Percentiles rank a stretch among this genome's conserved stretches.
These are phyloP conservation scores for Krasilnikovozyma curviuscula DNA, from an alignment of 768 basidiomycete species.

Conservation along the genomic window DNA sequence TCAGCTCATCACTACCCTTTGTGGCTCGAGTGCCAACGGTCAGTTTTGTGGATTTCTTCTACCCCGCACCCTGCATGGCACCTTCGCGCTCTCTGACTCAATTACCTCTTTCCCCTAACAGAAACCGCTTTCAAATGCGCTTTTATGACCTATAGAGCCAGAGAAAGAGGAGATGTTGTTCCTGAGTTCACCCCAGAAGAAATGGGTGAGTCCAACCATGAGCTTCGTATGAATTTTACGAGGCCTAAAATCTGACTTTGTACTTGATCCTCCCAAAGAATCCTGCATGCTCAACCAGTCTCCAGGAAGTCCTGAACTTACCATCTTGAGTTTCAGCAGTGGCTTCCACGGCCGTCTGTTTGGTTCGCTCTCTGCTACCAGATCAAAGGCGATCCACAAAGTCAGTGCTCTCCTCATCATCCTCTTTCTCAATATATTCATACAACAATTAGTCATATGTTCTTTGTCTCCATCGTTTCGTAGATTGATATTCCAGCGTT, in stretches of 20 bases:
- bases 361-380: constrained; percentile 27
- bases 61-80: no score
- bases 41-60: not conserved
- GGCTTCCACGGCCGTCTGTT: constrained; percentile 32
- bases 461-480: not conserved
- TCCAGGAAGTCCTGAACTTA: constrained; percentile 28
- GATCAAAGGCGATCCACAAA: constrained; percentile 31
- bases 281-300: constrained; percentile 29
- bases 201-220: constrained; percentile 12
- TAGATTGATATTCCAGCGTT: constrained; percentile 30
- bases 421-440: not conserved
- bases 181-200: constrained; percentile 25
- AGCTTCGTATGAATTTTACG: not conserved
- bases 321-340: constrained; percentile 27
- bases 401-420: constrained; percentile 8
- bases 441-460: no score
- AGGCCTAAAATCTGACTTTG: not conserved
- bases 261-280: constrained; percentile 7
- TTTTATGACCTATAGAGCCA: constrained; percentile 24
- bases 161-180: constrained; percentile 18
- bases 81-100: not conserved
- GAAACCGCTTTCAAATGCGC: constrained; percentile 31
- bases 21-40: constrained; percentile 22
- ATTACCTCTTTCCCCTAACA: not conserved
- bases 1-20: constrained; percentile 26